Evolutionary conservation across 805 yeast species (phyloP), one percentile per base, ranked within the genome.

Genomic region (Vanderwaltozyma verrucispora): DNA sequence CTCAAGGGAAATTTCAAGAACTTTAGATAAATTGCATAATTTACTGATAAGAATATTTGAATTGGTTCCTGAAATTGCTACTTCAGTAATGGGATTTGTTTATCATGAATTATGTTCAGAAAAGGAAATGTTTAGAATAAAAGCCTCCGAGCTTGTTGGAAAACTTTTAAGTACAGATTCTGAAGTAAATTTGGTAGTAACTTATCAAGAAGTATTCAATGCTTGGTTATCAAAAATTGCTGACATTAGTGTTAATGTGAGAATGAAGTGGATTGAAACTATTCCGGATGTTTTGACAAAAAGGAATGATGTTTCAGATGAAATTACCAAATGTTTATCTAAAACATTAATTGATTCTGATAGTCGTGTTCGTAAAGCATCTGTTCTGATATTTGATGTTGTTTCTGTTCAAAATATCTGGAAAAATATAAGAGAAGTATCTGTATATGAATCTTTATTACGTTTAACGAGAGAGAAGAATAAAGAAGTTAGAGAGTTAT

Each of bases 31-130:
- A 49, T 64, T 83, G 3, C 94, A 86, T 50, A 67, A 58, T 11
- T 60, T 85, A 25, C 62, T 79, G 0, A 60, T 77, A 2, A 79
- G 78, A 42, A 62, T 87, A 2, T 88, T 96, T 95, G 73, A 67
- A 47, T 68, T 73, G 36, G 77, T 77, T 0, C 96, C 96, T 0
- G 92, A 81, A 33, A 61, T 83, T 16, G 64, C 84, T 10, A 68
- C 73, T 3, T 74, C 92, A 1, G 80, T 82, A 0, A 74, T 83
- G 68, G 92, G 94, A 0, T 70, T 84, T 36, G 63, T 87, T 4
- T 84, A 83, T 46, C 86, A 83, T 49, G 94, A 87, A 46, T 61
- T 87, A 30, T 75, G 75, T 40, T 85, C 94, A 0, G 83, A 80
- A 30, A 72, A 77, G 45, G 75, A 73, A 23, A 56, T 65, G 13